Percentiles rank a stretch among this genome's conserved stretches.
These are phyloP conservation scores for Aspergillus eucalypticola DNA, from an alignment of 2,329 filamentous ascomycete genomes.

Conservation along the genomic window DNA sequence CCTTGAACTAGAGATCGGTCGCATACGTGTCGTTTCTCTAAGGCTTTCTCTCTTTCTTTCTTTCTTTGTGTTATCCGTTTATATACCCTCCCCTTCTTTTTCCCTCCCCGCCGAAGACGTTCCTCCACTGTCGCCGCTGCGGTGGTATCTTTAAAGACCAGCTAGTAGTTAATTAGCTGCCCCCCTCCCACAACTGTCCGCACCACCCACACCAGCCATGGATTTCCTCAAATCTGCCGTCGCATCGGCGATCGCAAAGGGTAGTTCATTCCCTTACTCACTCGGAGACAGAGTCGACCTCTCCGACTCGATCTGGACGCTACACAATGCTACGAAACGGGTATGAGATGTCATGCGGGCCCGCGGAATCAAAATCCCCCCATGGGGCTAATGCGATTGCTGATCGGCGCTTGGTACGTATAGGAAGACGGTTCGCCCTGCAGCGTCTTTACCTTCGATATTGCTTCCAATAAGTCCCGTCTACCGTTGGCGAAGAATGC, in stretches of 20 bases:
- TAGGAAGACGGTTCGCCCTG: conserved; percentile 93
- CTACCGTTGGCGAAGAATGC: conserved; percentile 90
- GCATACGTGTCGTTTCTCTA: background rate
- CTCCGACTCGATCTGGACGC: conserved; percentile 92
- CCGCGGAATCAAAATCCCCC: background rate
- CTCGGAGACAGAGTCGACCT: conserved; percentile 92
- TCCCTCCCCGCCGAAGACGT: background rate
- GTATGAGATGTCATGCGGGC: conserved; percentile 50
- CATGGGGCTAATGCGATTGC: conserved; percentile 15
- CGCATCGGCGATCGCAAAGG: conserved; percentile 93
- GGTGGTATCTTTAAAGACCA: conserved; percentile 8
- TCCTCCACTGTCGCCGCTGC: background rate
- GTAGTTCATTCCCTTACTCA: conserved; percentile 86
- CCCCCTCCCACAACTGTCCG: conserved; percentile 4
- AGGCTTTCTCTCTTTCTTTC: background rate
- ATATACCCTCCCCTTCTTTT: background rate
- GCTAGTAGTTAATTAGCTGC: conserved; percentile 10
- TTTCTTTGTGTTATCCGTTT: no score
- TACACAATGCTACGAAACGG: conserved; percentile 90
- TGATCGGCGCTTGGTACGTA: conserved; percentile 2
- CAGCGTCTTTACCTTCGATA: conserved; percentile 96
- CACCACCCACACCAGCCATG: conserved; percentile 56
- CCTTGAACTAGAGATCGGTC: background rate
- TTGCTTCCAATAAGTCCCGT: conserved; percentile 74
- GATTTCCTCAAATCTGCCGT: conserved; percentile 98